Percentiles rank a stretch among this genome's conserved stretches.
These are phyloP conservation scores for Stephania cephalantha DNA, from an alignment of 164 flowering plant genomes.

Conservation along the genomic window DNA sequence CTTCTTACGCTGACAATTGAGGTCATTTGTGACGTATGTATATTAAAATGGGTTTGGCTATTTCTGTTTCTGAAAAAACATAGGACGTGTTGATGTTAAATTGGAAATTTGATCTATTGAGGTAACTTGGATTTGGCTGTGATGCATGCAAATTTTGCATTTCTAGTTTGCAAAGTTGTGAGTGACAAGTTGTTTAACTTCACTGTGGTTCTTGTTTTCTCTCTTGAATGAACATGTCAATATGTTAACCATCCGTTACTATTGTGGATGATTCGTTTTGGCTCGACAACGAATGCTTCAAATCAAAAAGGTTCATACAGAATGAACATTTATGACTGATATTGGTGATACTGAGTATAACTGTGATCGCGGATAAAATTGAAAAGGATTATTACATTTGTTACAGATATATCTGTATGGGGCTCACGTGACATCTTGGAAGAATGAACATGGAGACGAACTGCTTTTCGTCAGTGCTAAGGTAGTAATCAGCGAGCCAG, in stretches of 20 bases:
- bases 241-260: not conserved
- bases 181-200: not conserved
- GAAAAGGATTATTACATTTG: not conserved
- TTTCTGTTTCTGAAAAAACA: not conserved
- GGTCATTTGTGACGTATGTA: not conserved
- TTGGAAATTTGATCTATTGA: not conserved
- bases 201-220: not conserved
- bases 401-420: constrained; percentile 75
- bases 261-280: not conserved
- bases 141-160: not conserved
- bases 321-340: not conserved
- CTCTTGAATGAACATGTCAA: not conserved
- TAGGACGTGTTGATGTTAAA: not conserved
- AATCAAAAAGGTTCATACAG: not conserved
- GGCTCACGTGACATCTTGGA: constrained; percentile 93
- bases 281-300: not conserved
- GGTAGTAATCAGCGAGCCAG: constrained; percentile 27
- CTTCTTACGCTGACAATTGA: too few relatives aligned
- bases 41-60: not conserved
- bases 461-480: constrained; percentile 80
- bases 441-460: constrained; percentile 89
- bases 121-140: not conserved
- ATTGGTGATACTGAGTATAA: not conserved
- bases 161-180: not conserved
- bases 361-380: not conserved